Percentiles rank a stretch among this genome's conserved stretches.
Evolutionary conservation across 768 basidiomycete genomes (phyloP).

Genomic region (Tulasnella sp.): DNA sequence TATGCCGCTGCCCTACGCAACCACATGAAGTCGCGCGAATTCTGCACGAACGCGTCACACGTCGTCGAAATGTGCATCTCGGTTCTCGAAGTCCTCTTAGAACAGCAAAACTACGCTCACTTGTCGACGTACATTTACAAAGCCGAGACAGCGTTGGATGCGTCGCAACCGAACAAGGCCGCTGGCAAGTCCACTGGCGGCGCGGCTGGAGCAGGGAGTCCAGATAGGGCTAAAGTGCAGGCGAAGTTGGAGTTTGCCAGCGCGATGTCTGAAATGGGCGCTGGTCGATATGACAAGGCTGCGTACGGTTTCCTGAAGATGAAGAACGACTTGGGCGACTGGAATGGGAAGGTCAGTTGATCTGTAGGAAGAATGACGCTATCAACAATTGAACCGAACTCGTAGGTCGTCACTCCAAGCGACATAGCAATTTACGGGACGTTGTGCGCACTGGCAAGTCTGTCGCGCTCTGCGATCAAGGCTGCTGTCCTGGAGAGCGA

Average conservation of each 20-base stretch:
- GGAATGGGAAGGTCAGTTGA: constrained; percentile 51
- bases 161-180: constrained; percentile 18
- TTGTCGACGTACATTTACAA: constrained; percentile 91
- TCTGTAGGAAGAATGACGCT: neutral
- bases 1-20: constrained; percentile 60
- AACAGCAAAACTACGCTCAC: constrained; percentile 77
- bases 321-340: constrained; percentile 63
- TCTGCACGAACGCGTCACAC: constrained; percentile 80
- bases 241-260: constrained; percentile 73
- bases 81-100: constrained; percentile 74
- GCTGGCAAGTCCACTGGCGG: constrained; percentile 2
- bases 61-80: constrained; percentile 87
- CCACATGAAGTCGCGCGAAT: constrained; percentile 87
- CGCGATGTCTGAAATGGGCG: constrained; percentile 63
- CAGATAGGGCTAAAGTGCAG: constrained; percentile 54
- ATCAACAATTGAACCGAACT: neutral
- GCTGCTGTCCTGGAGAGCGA: constrained; percentile 48
- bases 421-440: constrained; percentile 85
- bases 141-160: constrained; percentile 84
- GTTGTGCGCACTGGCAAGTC: constrained; percentile 69
- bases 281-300: constrained; percentile 67
- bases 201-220: constrained; percentile 24
- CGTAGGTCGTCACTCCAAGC: constrained; percentile 58
- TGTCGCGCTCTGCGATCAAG: constrained; percentile 60
- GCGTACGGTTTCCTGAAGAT: constrained; percentile 61